phyloP scores from a whole-genome alignment of 2,329 filamentous ascomycete species.

The Reticulascus tulasneorum region DNA sequence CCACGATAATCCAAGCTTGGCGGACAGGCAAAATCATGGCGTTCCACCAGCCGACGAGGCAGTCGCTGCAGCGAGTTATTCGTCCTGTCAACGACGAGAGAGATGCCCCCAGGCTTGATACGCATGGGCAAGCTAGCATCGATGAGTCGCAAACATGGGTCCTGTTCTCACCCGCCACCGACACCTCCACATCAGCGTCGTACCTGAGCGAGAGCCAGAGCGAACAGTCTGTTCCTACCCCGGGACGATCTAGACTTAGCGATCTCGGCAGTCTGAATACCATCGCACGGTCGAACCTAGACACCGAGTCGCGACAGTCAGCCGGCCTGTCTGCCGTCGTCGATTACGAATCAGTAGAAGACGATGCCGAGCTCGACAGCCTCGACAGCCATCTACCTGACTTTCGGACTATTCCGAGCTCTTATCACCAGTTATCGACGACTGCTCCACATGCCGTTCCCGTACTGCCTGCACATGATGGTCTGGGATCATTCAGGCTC shows the following conservation, averaged over 20 bases:
- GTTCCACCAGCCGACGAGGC: slow-evolving; percentile 57
- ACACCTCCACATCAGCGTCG: slow-evolving; percentile 55
- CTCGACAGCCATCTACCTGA: slow-evolving; percentile 88
- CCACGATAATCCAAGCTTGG: slow-evolving; percentile 1
- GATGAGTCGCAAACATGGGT: slow-evolving; percentile 88
- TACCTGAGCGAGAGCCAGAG: slow-evolving; percentile 68
- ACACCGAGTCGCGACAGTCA: slow-evolving; percentile 39
- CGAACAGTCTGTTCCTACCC: slow-evolving; percentile 58
- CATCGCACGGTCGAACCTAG: slow-evolving; percentile 55
- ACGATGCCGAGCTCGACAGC: slow-evolving; percentile 82
- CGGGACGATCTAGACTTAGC: slow-evolving; percentile 70
- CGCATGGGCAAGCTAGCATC: slow-evolving; percentile 15
- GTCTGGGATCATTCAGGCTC: slow-evolving; percentile 77
- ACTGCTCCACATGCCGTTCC: slow-evolving; percentile 50
- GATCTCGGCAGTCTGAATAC: slow-evolving; percentile 78
- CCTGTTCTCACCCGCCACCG: slow-evolving; percentile 75
- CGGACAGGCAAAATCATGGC: slow-evolving; percentile 38
- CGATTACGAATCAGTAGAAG: slow-evolving; percentile 43
- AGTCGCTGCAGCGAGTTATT: slow-evolving; percentile 44
- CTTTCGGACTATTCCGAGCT: slow-evolving; percentile 63
- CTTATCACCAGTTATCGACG: slow-evolving; percentile 33
- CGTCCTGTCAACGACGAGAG: slow-evolving; percentile 37
- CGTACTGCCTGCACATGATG: slow-evolving; percentile 88
- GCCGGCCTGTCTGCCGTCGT: slow-evolving; percentile 31
- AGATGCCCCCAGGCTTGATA: slow-evolving; percentile 20